These are phyloP conservation scores for Closterium sp. DNA, from an alignment of 139 green algal genomes.

Conservation along the genomic window DNA sequence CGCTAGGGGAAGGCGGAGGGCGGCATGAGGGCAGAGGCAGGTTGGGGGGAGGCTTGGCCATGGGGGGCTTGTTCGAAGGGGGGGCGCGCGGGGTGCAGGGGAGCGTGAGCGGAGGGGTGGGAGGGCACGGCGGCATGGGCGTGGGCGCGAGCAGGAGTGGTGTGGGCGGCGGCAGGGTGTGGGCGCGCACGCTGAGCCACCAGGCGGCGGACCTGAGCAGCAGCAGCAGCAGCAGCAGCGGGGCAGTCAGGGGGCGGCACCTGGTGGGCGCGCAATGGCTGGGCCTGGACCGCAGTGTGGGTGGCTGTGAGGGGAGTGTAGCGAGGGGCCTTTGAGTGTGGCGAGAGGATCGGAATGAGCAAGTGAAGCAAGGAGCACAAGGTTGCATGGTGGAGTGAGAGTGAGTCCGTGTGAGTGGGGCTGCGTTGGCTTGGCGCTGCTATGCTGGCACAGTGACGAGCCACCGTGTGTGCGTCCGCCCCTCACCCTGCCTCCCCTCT, in stretches of 20 bases:
- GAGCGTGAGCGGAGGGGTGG: not conserved
- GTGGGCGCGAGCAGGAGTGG: not conserved
- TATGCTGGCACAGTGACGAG: too few relatives aligned
- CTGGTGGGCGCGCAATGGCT: not conserved
- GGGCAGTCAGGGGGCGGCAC: not conserved
- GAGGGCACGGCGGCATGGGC: not conserved
- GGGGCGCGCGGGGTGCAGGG: not conserved
- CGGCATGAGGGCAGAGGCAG: not conserved
- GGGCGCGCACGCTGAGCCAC: not conserved
- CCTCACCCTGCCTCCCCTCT: not conserved
- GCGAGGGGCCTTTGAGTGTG: not conserved
- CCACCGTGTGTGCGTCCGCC: too few relatives aligned
- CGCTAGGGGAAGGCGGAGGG: not conserved
- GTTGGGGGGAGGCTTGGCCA: not conserved
- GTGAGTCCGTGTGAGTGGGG: not conserved
- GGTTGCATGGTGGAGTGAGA: not conserved
- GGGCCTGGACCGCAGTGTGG: not conserved
- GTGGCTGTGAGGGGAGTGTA: not conserved
- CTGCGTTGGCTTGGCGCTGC: too few relatives aligned
- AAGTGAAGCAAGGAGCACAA: too few relatives aligned
- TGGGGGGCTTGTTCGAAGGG: not conserved
- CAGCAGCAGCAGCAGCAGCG: too few relatives aligned
- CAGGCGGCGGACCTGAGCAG: not conserved
- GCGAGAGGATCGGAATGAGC: not conserved
- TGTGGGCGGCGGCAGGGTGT: not conserved